phyloP scores from a whole-genome alignment of 306 rosid species.

The Castanospermum australe region DNA sequence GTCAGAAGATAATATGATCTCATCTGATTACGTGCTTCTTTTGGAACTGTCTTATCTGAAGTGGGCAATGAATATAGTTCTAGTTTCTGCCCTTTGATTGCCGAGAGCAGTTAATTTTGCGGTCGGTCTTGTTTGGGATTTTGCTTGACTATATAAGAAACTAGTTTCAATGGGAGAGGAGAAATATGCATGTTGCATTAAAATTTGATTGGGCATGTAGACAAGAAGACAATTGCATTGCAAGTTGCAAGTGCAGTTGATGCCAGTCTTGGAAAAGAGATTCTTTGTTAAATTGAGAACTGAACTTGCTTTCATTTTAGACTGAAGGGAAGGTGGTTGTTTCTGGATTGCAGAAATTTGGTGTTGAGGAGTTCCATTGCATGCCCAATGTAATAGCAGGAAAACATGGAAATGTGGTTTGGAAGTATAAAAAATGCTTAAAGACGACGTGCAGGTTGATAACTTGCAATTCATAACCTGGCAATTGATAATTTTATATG shows the following conservation, averaged over 20 bases:
- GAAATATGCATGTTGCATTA: neutral
- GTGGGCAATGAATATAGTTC: neutral
- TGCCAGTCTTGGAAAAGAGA: neutral
- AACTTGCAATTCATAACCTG: too few relatives aligned
- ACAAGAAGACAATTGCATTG: neutral
- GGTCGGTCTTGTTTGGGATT: neutral
- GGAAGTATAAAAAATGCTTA: neutral
- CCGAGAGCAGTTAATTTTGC: neutral
- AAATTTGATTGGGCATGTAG: neutral
- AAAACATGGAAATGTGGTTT: neutral
- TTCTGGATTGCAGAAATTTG: neutral
- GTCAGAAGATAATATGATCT: neutral
- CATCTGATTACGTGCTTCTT: neutral
- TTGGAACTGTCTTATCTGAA: neutral
- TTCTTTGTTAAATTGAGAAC: neutral
- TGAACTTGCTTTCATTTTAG: neutral
- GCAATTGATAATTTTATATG: too few relatives aligned
- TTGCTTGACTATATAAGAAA: neutral
- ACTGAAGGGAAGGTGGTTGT: neutral
- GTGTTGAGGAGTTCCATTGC: neutral
- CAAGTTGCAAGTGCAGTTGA: neutral
- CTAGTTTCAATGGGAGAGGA: neutral
- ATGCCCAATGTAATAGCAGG: neutral
- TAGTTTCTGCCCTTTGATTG: neutral
- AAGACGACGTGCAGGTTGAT: too few relatives aligned